These are phyloP conservation scores for Dryas octopetala DNA, from an alignment of 306 rosid species.

Conservation along the genomic window DNA sequence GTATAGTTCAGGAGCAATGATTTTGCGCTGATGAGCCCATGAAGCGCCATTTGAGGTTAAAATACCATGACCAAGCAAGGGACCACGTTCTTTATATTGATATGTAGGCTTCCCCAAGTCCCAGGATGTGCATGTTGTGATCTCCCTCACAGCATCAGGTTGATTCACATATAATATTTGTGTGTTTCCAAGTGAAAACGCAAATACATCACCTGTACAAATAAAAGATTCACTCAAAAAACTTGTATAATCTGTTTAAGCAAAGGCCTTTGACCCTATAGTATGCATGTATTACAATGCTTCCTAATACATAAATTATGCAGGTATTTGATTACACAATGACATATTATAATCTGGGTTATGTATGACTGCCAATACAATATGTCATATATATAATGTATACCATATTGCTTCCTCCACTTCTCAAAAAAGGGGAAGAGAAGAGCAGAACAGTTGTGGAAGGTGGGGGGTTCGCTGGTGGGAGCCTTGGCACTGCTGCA, in stretches of 20 bases:
- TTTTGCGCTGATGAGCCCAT: conserved; percentile 46
- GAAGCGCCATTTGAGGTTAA: conserved; percentile 40
- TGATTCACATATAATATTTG: conserved; percentile 35
- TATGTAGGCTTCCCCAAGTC: conserved; percentile 44
- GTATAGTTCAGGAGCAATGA: conserved; percentile 52
- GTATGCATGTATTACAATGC: too few species aligned
- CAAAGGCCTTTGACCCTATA: too few species aligned
- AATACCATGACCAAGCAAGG: conserved; percentile 50
- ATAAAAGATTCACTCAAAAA: not conserved
- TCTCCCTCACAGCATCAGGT: conserved; percentile 34
- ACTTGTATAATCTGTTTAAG: too few species aligned
- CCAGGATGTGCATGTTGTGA: conserved; percentile 38
- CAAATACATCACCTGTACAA: conserved; percentile 34
- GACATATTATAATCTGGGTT: too few species aligned
- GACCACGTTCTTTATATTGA: conserved; percentile 29
- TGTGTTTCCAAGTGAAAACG: conserved; percentile 45
- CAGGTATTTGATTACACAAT: too few species aligned
- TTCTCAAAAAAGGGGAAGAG: conserved; percentile 33
- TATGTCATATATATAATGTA: too few species aligned
- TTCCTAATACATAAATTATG: too few species aligned
- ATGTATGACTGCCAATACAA: too few species aligned
- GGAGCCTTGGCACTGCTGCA: not conserved
- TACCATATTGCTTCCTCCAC: conserved; percentile 43
- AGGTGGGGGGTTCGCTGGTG: not conserved
- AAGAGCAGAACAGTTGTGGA: conserved; percentile 8